phyloP scores from a whole-genome alignment of 1,284 basidiomycete genomes.

The Cryptococcus sp. region DNA sequence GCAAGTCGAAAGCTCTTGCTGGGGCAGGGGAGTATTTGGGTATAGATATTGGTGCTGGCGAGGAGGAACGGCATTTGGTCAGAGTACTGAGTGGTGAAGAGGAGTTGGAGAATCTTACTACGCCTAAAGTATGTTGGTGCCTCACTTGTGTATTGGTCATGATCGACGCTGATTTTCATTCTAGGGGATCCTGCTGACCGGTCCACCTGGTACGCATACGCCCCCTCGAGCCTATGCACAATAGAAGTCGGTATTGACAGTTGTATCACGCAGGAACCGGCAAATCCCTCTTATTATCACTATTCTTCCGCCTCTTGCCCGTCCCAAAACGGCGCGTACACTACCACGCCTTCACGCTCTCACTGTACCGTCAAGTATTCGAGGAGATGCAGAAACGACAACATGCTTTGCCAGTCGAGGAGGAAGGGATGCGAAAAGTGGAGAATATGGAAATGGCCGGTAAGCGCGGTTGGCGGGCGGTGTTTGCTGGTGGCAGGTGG shows the following conservation, averaged over 20 bases:
- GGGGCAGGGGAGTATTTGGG: slow-evolving; percentile 19
- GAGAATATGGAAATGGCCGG: slow-evolving; percentile 49
- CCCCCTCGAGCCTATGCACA: too few species aligned
- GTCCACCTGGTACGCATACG: slow-evolving; percentile 51
- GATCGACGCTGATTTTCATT: slow-evolving; percentile 6
- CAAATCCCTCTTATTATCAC: slow-evolving; percentile 65
- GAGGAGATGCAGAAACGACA: slow-evolving; percentile 41
- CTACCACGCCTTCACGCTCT: slow-evolving; percentile 68
- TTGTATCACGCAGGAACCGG: slow-evolving; percentile 52
- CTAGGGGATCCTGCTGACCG: slow-evolving; percentile 57
- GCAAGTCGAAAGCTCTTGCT: slow-evolving; percentile 16
- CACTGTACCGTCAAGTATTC: slow-evolving; percentile 64
- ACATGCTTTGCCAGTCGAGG: slow-evolving; percentile 9
- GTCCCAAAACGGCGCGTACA: slow-evolving; percentile 66
- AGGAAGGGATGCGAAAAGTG: slow-evolving; percentile 49
- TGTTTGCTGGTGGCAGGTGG: slow-evolving; percentile 55
- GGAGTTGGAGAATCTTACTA: slow-evolving; percentile 61
- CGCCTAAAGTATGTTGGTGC: slow-evolving; percentile 62
- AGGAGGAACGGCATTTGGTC: slow-evolving; percentile 53
- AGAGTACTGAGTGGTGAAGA: slow-evolving; percentile 62
- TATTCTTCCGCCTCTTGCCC: slow-evolving; percentile 65
- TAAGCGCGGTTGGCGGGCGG: slow-evolving; percentile 45
- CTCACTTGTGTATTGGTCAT: not conserved
- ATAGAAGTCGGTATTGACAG: not conserved
- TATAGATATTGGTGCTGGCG: slow-evolving; percentile 15